Evolutionary conservation across 2,329 filamentous ascomycete genomes (phyloP).

Genomic region (Rhynchosporium agropyri): DNA sequence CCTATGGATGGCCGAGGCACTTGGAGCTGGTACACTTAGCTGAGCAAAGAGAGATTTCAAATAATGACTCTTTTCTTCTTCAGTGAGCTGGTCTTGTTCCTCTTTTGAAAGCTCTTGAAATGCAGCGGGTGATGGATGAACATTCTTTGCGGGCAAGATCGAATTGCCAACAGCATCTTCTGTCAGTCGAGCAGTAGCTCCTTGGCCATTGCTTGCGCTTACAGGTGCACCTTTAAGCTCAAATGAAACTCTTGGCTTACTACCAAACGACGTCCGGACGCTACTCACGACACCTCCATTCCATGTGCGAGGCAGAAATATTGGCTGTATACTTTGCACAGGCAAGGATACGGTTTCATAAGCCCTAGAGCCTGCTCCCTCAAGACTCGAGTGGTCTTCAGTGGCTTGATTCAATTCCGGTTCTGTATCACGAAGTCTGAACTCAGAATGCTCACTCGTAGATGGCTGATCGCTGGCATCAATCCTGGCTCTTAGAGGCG

Average conservation of each 20-base stretch:
- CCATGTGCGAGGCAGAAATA: slow-evolving; percentile 40
- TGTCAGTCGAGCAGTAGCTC: background rate
- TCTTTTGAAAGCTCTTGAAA: background rate
- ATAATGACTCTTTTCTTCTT: slow-evolving; percentile 3
- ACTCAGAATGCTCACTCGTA: background rate
- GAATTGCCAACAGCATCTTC: background rate
- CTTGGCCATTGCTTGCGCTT: background rate
- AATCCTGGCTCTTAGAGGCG: no score
- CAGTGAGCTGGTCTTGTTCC: slow-evolving; percentile 1
- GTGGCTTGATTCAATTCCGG: background rate
- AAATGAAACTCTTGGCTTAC: slow-evolving; percentile 19
- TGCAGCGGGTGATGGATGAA: background rate
- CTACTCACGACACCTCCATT: slow-evolving; percentile 47
- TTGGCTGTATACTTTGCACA: background rate
- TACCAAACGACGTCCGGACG: slow-evolving; percentile 47
- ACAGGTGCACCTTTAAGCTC: background rate
- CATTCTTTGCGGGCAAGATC: background rate
- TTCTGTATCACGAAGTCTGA: background rate
- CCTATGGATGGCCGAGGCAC: background rate
- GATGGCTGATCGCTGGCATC: background rate
- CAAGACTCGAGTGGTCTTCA: background rate
- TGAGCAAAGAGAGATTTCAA: slow-evolving; percentile 13
- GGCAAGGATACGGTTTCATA: slow-evolving; percentile 42
- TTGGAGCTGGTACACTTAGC: background rate
- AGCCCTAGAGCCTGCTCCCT: background rate